Base-by-base conservation (phyloP, 164 flowering plant genomes). In the Platanus orientalis region DNA sequence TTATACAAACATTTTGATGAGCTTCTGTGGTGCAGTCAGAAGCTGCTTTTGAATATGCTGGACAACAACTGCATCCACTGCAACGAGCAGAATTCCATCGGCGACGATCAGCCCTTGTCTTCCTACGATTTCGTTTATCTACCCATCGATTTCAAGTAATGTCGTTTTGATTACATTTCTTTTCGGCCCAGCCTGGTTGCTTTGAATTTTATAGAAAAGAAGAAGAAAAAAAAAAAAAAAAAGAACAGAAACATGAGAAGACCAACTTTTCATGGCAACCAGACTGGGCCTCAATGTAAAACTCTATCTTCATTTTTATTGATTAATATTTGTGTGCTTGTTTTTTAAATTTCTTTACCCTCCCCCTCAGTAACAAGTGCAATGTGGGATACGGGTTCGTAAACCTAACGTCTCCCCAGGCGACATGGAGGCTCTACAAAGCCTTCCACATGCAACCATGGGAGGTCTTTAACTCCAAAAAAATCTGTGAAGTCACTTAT, bases 31-130 rank as follows among this genome's bases (percentile, higher is more conserved):
- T 73, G 72, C 83, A 93, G 98, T 79, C 96, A 80, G 85, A 87
- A 87, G 79, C 81, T 93, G 74, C 68, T 93, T 36, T 70, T 93
- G 78, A 88, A 82, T 74, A 84, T 93, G 94, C 73, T 93, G 71
- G 97, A 90, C 88, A 87, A 84, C 73, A 96, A 88, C 85, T 93
- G 98, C 70, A 86, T 83, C 9, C 82, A 84, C 85, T 85, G 90
- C 80, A 90, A 93, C 68, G 87, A 87, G 70, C 85, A 83, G 82
- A 78, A 85, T 36, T 75, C 63, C 10, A 80, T 67, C 27, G 85
- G 75, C 51, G 81, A 67, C 28, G 81, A 76, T 10, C 86, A 80
- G 76, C 87, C 91, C 1, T 78, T 84, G 67, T 93, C 98, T 16
- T 74, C 98, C 30, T 93, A 86, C 58, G 97, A 93, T 73, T 93